These are phyloP conservation scores for Omphalotus guepiniiformis DNA, from an alignment of 768 basidiomycete species.

Conservation along the genomic window DNA sequence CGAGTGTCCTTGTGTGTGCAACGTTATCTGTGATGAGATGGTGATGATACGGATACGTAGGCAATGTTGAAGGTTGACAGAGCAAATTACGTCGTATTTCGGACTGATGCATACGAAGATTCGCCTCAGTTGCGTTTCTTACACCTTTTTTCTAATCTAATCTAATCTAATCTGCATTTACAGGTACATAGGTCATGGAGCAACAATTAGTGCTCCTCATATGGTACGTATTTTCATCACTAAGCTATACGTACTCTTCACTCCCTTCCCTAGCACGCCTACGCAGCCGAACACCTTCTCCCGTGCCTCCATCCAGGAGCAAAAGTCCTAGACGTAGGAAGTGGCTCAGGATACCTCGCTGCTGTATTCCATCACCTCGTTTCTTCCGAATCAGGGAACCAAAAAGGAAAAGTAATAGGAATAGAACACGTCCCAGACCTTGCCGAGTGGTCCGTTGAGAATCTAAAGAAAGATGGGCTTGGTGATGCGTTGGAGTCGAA, in stretches of 20 bases:
- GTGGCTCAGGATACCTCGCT: slow-evolving; percentile 82
- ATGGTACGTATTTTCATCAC: slow-evolving; percentile 56
- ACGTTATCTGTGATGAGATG: background rate
- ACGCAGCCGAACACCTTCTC: slow-evolving; percentile 76
- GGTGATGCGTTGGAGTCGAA: slow-evolving; percentile 47
- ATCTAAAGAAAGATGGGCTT: slow-evolving; percentile 66
- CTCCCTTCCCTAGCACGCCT: slow-evolving; percentile 60
- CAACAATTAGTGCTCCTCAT: slow-evolving; percentile 95
- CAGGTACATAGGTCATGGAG: slow-evolving; percentile 75
- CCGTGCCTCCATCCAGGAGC: slow-evolving; percentile 58
- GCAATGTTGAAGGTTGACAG: slow-evolving; percentile 72
- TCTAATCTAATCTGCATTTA: background rate
- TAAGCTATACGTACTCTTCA: background rate
- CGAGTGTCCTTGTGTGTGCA: slow-evolving; percentile 2
- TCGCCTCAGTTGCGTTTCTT: slow-evolving; percentile 58
- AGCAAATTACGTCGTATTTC: slow-evolving; percentile 56
- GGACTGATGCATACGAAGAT: slow-evolving; percentile 64
- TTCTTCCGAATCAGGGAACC: slow-evolving; percentile 21
- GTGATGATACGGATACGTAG: slow-evolving; percentile 35
- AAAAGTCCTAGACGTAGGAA: slow-evolving; percentile 85
- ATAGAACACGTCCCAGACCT: slow-evolving; percentile 89
- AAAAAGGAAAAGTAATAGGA: slow-evolving; percentile 62
- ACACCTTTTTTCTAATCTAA: slow-evolving; percentile 2
- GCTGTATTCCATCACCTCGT: slow-evolving; percentile 74
- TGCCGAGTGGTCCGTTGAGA: slow-evolving; percentile 62